A percentile compares a stretch with the other conserved stretches of the same genome.
phyloP scores from a whole-genome alignment of 2,329 filamentous ascomycete species.

The Massarina eburnea region DNA sequence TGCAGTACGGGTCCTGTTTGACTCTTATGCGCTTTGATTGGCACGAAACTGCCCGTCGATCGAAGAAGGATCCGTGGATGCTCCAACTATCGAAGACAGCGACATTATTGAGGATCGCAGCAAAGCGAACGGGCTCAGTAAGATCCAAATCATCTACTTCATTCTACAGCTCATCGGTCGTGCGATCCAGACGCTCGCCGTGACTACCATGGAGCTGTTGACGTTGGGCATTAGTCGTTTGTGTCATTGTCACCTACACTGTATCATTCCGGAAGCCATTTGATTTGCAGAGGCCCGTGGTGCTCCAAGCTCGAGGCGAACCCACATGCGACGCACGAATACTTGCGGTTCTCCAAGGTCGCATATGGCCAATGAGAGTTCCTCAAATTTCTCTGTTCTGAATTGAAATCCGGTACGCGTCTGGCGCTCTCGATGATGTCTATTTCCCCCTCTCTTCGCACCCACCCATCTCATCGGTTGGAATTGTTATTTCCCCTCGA shows the following conservation, averaged over 20 bases:
- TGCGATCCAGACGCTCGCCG: constrained; percentile 7
- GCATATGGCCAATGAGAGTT: no score
- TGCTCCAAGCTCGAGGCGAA: not conserved
- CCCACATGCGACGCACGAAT: not conserved
- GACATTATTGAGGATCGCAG: constrained; percentile 17
- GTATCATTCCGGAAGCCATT: constrained; percentile 19
- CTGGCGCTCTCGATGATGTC: not conserved
- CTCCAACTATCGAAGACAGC: not conserved
- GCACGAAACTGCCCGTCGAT: not conserved
- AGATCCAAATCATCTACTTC: constrained; percentile 15
- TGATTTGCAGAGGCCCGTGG: constrained; percentile 12
- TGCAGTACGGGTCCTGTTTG: not conserved
- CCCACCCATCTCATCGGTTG: constrained; percentile 12
- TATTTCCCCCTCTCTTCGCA: not conserved
- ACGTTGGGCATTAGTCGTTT: constrained; percentile 18
- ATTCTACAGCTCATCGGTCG: constrained; percentile 12
- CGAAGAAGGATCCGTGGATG: not conserved
- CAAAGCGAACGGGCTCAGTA: constrained; percentile 14
- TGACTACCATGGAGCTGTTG: constrained; percentile 20
- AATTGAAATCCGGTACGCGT: no score
- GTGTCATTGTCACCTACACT: constrained; percentile 10
- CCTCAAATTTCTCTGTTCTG: not conserved
- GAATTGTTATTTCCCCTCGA: constrained; percentile 12
- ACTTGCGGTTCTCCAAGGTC: not conserved
- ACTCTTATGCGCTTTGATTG: not conserved